Evolutionary conservation across 352 stramenopile genomes (phyloP), one percentile per base, ranked within the genome.

Genomic region (Phytophthora boehmeriae): DNA sequence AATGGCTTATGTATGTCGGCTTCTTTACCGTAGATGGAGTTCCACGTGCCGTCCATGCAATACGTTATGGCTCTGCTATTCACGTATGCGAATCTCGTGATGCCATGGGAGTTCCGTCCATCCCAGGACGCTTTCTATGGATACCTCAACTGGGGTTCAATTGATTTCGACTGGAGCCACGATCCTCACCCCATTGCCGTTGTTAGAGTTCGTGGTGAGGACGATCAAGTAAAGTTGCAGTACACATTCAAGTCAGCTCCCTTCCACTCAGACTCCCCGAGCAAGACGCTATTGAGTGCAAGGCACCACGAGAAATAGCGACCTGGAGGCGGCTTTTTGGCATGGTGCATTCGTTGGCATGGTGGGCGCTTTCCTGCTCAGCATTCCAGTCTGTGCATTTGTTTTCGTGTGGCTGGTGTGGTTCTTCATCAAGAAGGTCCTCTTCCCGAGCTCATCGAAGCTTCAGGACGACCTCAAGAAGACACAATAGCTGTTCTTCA

Each of bases 111-210:
- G 54, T 89, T 92, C 73, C 86, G 82, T 35, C 71, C 81, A 13
- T 43, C 73, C 10, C 58, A 82, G 36, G 59, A 88, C 50, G 59
- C 83, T 42, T 95, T 89, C 62, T 97, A 94, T 50, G 86, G 92
- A 22, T 88, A 89, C 41, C 66, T 97, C 22, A 98, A 98, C 71
- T 97, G 95, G 84, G 94, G 86, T n/a, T 89, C 95, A 45, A 85
- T 98, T 39, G 85, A 97, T 27, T 88, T 98, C 54, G 91, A 98
- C 75, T 98, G 89, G 88, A 55, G 84, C 2, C 54, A 43, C 48
- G 55, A 75, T 57, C 61, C 75, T 0, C 56, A 86, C 45, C 80
- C 84, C 3, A 54, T 92, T 2, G 85, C 85, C 2, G 76, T 76
- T 9, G 83, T 93, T 22, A 68, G 75, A 46, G 74, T 83, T 2